phyloP scores from a whole-genome alignment of 2,329 filamentous ascomycete species.

The Phialophora expanda region DNA sequence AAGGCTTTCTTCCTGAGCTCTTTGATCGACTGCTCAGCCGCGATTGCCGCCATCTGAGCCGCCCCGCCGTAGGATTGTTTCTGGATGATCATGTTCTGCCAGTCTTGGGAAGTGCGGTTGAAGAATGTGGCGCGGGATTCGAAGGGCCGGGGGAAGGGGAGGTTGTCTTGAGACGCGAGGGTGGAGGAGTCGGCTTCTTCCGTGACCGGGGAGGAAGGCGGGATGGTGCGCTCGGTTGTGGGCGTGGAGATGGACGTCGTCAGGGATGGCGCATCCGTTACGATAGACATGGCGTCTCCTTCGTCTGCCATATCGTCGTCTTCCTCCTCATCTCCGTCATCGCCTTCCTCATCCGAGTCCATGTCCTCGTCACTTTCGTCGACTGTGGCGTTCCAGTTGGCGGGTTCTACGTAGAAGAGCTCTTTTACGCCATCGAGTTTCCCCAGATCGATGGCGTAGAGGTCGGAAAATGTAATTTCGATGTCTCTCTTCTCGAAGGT shows the following conservation, averaged over 20 bases:
- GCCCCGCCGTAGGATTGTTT: conserved; percentile 66
- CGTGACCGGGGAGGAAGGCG: conserved; percentile 28
- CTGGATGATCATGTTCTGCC: conserved; percentile 86
- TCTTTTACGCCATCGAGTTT: conserved; percentile 94
- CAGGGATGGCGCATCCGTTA: conserved; percentile 34
- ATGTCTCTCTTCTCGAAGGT: conserved; percentile 94
- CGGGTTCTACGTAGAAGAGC: conserved; percentile 81
- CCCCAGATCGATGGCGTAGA: conserved; percentile 91
- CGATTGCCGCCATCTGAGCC: conserved; percentile 51
- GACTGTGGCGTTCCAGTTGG: conserved; percentile 77
- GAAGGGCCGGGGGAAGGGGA: conserved; percentile 78
- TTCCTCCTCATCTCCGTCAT: conserved; percentile 45
- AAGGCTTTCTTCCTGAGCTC: conserved; percentile 93
- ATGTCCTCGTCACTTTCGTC: conserved; percentile 60
- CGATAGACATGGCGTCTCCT: conserved; percentile 46
- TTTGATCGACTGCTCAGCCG: conserved; percentile 72
- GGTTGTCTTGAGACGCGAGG: conserved; percentile 39
- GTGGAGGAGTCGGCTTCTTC: conserved; percentile 33
- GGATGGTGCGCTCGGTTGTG: conserved; percentile 47
- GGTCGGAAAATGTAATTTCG: conserved; percentile 93
- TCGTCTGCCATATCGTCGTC: conserved; percentile 49
- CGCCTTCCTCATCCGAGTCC: background rate
- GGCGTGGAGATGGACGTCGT: conserved; percentile 43
- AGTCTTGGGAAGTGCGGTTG: conserved; percentile 80
- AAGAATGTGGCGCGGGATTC: conserved; percentile 93